Evolutionary conservation across 306 rosid species (phyloP), one percentile per base, ranked within the genome.

Genomic region (Castanea mollissima): DNA sequence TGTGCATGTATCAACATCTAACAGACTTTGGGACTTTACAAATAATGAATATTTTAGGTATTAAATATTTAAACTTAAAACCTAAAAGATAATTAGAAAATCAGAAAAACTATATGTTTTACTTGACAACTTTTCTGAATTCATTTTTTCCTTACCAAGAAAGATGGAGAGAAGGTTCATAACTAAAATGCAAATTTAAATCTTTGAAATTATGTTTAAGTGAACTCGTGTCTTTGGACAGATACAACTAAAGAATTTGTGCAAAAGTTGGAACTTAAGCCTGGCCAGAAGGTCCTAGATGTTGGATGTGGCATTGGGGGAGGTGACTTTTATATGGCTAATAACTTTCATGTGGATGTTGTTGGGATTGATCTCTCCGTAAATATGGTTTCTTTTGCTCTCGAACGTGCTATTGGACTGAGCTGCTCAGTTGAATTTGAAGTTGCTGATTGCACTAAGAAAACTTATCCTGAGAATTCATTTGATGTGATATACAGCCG

Each of bases 281-380:
- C 93, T 72, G 94, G 91, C 31, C 98, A 93, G 87, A 90, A 89
- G 77, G 94, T 95, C 71, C 86, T 95, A 13, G 99, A 95, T 85
- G 98, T 95, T 69, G 98, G 99, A 67, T 95, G 99, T 83, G 99
- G 99, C 71, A 91, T 86, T 71, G 99, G 99, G 41, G 99, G 98
- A 55, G 97, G 97, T 60, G 99, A 93, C 83, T 93, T 93, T 65
- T 95, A 95, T 87, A 91, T 95, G 98, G 98, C 98, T 38, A 86
- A 83, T 73, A 91, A 86, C 25, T 95, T 86, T 78, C 92, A 89
- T 74, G 97, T 86, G 16, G 98, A 93, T 81, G 98, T 93, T 58
- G 90, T 93, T 27, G 99, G 97, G 56, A 88, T 95, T 56, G 99
- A 95, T 86, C 96, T 93, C 65, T 95, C 99, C 23, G 80, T 95